These are phyloP conservation scores for Peribolospora kevripleyi DNA, from an alignment of 768 basidiomycete genomes.

Conservation along the genomic window DNA sequence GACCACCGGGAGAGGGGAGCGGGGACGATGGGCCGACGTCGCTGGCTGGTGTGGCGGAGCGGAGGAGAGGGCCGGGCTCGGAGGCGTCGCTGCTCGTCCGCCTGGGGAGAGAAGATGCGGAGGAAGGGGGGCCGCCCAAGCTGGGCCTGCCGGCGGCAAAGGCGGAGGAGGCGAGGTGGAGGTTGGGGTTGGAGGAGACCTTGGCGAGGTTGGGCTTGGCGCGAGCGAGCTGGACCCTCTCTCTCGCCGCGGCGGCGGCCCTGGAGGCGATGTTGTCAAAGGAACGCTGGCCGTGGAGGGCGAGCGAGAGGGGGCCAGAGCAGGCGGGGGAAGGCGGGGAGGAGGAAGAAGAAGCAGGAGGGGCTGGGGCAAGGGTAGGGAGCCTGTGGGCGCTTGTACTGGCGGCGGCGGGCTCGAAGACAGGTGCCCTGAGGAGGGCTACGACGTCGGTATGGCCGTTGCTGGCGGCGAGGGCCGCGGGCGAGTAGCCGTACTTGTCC, in stretches of 20 bases:
- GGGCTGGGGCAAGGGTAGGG: constrained; percentile 17
- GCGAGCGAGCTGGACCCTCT: background rate
- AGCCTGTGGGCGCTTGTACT: constrained; percentile 1
- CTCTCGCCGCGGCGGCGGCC: constrained; percentile 14
- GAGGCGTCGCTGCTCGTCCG: background rate
- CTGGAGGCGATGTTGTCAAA: constrained; percentile 43
- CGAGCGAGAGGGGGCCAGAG: background rate
- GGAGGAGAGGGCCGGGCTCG: background rate
- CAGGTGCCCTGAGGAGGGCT: constrained; percentile 31
- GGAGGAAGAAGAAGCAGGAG: background rate
- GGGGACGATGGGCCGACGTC: background rate
- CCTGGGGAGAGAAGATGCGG: background rate
- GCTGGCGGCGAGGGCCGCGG: constrained; percentile 55
- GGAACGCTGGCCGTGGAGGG: constrained; percentile 49
- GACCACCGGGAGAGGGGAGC: background rate
- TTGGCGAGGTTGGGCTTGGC: constrained; percentile 12
- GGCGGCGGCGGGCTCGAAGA: constrained; percentile 14
- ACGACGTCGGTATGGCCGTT: constrained; percentile 62
- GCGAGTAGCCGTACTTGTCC: constrained; percentile 80
- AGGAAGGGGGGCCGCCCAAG: background rate
- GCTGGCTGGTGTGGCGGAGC: background rate
- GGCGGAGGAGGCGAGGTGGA: background rate
- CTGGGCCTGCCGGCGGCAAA: background rate
- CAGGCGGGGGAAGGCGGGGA: background rate
- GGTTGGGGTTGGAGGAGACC: constrained; percentile 3